These are phyloP conservation scores for Parachaetomium inaequale DNA, from an alignment of 495 filamentous ascomycete genomes.

Conservation along the genomic window DNA sequence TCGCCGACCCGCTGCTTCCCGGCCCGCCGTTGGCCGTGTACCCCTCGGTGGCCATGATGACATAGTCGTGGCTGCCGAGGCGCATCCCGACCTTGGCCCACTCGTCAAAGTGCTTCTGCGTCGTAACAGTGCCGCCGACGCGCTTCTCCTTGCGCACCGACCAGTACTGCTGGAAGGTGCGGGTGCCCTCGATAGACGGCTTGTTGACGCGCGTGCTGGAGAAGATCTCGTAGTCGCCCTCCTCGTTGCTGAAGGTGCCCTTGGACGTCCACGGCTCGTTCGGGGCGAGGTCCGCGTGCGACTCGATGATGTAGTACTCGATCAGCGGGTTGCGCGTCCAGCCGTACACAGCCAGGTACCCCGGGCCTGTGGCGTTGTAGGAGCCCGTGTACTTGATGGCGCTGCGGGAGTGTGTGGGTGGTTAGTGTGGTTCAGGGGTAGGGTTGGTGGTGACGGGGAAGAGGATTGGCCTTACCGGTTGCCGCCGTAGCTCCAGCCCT, in stretches of 20 bases:
- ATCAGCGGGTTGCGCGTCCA: conserved; percentile 62
- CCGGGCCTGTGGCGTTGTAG: conserved; percentile 56
- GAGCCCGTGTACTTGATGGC: conserved; percentile 52
- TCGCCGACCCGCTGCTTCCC: conserved; percentile 20
- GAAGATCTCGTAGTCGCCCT: conserved; percentile 56
- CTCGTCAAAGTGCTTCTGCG: conserved; percentile 55
- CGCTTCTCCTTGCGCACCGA: conserved; percentile 54
- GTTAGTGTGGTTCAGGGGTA: not conserved
- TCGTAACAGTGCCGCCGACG: conserved; percentile 48
- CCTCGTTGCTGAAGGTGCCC: conserved; percentile 54
- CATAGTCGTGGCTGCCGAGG: conserved; percentile 53
- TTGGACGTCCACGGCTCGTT: conserved; percentile 48
- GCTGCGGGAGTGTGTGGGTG: conserved; percentile 25
- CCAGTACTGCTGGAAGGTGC: conserved; percentile 63
- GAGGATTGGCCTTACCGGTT: conserved; percentile 36
- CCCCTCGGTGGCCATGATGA: conserved; percentile 58
- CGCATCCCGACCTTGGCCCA: conserved; percentile 50
- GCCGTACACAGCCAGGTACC: conserved; percentile 60
- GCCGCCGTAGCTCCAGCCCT: conserved; percentile 56
- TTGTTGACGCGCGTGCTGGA: conserved; percentile 53
- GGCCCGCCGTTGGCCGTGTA: conserved; percentile 38
- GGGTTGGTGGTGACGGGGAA: not conserved
- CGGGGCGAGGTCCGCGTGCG: conserved; percentile 54
- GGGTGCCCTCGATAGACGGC: conserved; percentile 56
- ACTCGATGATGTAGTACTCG: conserved; percentile 65